These are phyloP conservation scores for Populus euphratica DNA, from an alignment of 345 rosid species.

Conservation along the genomic window DNA sequence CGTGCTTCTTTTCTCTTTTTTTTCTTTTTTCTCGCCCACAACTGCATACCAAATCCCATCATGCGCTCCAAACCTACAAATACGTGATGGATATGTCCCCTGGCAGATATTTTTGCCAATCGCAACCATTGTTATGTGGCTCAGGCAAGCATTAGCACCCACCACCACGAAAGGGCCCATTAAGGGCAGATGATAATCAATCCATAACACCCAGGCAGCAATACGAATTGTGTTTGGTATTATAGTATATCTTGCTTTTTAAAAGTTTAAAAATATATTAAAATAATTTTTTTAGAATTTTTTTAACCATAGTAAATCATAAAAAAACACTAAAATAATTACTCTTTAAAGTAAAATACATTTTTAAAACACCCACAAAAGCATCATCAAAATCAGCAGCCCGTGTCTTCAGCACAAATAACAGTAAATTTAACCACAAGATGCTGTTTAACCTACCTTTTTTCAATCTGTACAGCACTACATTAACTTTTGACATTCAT, in stretches of 20 bases:
- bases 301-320: no score
- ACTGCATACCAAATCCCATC: background rate
- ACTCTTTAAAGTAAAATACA: no score
- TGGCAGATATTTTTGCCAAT: conserved; percentile 9
- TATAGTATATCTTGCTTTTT: no score
- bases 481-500: background rate
- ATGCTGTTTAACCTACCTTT: background rate
- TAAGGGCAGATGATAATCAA: background rate
- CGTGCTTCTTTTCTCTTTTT: background rate
- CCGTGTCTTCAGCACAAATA: background rate
- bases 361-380: no score
- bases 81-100: background rate
- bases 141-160: background rate
- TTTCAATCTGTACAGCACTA: background rate
- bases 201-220: background rate
- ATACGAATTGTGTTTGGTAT: no score
- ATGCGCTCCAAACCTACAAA: background rate
- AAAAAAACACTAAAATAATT: no score
- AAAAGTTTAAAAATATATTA: no score
- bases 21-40: background rate
- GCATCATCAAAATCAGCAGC: no score
- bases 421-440: background rate
- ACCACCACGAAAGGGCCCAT: no score
- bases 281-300: no score
- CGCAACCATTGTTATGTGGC: background rate